Evolutionary conservation across 2,329 filamentous ascomycete species (phyloP).

Genomic region (Apiospora saccharicola): DNA sequence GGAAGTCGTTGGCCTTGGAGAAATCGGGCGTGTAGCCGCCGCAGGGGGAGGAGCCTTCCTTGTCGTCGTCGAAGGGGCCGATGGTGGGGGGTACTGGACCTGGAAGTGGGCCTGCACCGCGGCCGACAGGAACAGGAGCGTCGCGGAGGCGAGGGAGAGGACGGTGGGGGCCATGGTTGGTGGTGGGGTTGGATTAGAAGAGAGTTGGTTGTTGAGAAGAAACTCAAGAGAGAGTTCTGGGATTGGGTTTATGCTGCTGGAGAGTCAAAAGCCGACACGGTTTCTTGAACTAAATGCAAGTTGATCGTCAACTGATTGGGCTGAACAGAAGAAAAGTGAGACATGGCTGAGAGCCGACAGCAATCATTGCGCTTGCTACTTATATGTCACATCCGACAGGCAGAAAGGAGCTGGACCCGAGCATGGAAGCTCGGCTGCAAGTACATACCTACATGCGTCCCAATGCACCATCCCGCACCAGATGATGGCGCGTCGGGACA

Average conservation of each 20-base stretch:
- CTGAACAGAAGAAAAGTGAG: background rate
- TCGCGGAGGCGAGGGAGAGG: slow-evolving; percentile 41
- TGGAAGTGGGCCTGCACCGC: slow-evolving; percentile 61
- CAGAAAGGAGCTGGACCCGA: background rate
- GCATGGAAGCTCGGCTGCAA: background rate
- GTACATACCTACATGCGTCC: background rate
- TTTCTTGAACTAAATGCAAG: background rate
- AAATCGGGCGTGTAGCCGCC: slow-evolving; percentile 61
- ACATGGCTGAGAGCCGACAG: slow-evolving; percentile 2
- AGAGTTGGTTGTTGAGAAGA: background rate
- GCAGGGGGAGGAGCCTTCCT: slow-evolving; percentile 57
- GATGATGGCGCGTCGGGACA: background rate
- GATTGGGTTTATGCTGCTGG: background rate
- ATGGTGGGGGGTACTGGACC: slow-evolving; percentile 56
- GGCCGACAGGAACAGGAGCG: slow-evolving; percentile 48
- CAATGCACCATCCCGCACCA: background rate
- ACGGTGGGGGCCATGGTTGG: slow-evolving; percentile 51
- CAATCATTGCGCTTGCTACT: background rate
- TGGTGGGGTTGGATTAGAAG: no score
- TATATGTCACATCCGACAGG: background rate
- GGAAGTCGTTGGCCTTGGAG: slow-evolving; percentile 55
- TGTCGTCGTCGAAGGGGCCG: slow-evolving; percentile 56
- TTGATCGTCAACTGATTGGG: slow-evolving; percentile 12
- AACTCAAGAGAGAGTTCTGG: background rate
- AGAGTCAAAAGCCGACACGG: background rate